Base-by-base conservation (phyloP, 2,329 filamentous ascomycete species). In the Aureobasidium subglaciale region DNA sequence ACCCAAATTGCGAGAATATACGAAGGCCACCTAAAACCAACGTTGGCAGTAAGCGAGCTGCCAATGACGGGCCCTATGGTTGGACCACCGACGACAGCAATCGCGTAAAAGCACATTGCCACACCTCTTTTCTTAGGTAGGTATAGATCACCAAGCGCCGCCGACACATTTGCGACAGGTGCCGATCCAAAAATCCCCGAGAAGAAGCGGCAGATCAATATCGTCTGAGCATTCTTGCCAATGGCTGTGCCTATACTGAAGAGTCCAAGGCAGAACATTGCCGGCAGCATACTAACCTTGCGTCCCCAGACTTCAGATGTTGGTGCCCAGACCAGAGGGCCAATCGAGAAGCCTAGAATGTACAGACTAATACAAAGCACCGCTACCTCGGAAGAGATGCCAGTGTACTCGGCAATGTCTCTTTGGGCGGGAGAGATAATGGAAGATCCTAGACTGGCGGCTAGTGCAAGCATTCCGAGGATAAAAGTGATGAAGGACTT, bases 401-500 rank as follows among this genome's bases (percentile, higher is more conserved):
- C 67, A 24, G 75, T 56, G 50, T 79, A 72, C 29, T 63, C 57
- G 2, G 73, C 69, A 34, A 82, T 73, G 1, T 61, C 65, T 4
- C 65, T 45, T 42, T 73, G 70, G 1, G 75, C 78, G 0, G 78
- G 74, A 2, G 77, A 68, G 35, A 77, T 75, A 56, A 81, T 78
- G 16, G 74, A 77, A 5, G 75, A 77, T 4, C 75, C 78, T 45
- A 79, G 62, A 58, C 72, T 76, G 15, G 75, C 76, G 8, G 71
- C 67, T n/a, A 80, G 63, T 1, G 78, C 77, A 15, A 80, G 66
- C 68, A 80, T 69, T 22, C 75, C 72, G 30, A 81, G 62, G 50
- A 76, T 71, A 16, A 78, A 68, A 0, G 77, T 79, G 49, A 79
- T 67, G 67, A 71, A 77, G 42, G 66, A 68, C 63, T 78, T 79